Evolutionary conservation across 1,139 yeast species (phyloP).

Genomic region (Kurtzmaniella quercitrusa): DNA sequence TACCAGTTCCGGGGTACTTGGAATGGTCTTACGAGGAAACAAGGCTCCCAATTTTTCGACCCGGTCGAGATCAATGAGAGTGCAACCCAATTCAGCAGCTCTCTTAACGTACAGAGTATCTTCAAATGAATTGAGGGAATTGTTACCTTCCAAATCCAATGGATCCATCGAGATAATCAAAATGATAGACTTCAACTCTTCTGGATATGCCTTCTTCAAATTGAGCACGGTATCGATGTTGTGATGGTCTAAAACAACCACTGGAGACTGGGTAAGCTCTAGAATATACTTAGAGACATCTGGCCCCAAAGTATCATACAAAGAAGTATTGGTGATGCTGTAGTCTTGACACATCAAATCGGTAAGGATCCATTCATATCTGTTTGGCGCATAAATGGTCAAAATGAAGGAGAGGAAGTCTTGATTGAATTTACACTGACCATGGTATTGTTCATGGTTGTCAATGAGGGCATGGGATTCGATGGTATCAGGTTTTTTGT

Average conservation of each 20-base stretch:
- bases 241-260: conserved; percentile 28
- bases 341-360: conserved; percentile 35
- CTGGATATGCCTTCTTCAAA: conserved; percentile 23
- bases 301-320: conserved; percentile 39
- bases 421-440: conserved; percentile 13
- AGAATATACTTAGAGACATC: conserved; percentile 32
- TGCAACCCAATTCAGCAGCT: conserved; percentile 7
- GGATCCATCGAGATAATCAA: conserved; percentile 36
- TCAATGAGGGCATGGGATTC: conserved; percentile 25
- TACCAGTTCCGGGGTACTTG: conserved; percentile 19
- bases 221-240: conserved; percentile 23
- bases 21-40: conserved; percentile 15
- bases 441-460: conserved; percentile 19
- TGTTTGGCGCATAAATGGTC: conserved; percentile 31
- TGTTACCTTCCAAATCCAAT: conserved; percentile 11
- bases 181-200: conserved; percentile 23
- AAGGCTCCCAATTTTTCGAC: conserved; percentile 16
- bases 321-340: conserved; percentile 34
- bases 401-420: conserved; percentile 29
- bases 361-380: conserved; percentile 36
- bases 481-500: conserved; percentile 14
- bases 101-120: conserved; percentile 4
- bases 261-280: conserved; percentile 31
- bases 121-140: conserved; percentile 6
- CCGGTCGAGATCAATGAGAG: conserved; percentile 6